Conservation (phyloP, 805 yeast species). For the Yarrowia deformans region DNA sequence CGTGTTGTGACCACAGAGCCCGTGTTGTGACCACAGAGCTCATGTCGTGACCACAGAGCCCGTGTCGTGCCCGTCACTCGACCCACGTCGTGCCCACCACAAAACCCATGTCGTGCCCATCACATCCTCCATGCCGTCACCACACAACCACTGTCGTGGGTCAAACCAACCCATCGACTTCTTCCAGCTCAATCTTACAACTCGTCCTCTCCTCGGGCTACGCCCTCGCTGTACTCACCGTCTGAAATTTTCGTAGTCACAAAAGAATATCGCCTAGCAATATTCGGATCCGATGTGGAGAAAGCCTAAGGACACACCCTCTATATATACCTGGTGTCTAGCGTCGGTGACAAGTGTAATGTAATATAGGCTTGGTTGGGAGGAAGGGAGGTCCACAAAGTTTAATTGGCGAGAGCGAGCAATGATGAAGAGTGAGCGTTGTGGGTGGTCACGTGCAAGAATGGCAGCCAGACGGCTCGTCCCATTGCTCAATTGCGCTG, state of each 20-base stretch:
- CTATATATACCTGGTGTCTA: slow-evolving; percentile 31
- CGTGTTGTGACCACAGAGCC: too few relatives aligned
- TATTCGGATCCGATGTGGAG: slow-evolving; percentile 34
- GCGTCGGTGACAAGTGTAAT: slow-evolving; percentile 19
- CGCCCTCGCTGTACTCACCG: slow-evolving; percentile 16
- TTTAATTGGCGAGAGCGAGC: slow-evolving; percentile 13
- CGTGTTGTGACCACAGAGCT: too few relatives aligned
- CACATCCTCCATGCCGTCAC: background rate
- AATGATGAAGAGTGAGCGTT: background rate
- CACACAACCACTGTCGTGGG: too few relatives aligned
- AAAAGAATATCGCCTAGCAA: slow-evolving; percentile 24
- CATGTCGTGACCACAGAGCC: too few relatives aligned
- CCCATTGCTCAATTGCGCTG: background rate
- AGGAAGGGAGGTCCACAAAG: slow-evolving; percentile 24
- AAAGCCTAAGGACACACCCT: slow-evolving; percentile 31
- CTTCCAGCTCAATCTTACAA: too few relatives aligned
- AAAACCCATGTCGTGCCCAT: too few relatives aligned
- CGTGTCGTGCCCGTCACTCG: too few relatives aligned
- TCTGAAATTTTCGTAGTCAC: slow-evolving; percentile 30
- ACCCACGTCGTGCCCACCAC: too few relatives aligned
- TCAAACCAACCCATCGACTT: too few relatives aligned
- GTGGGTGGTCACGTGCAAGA: too few relatives aligned
- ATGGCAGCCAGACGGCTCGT: too few relatives aligned
- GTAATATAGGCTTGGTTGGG: slow-evolving; percentile 36
- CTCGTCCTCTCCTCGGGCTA: background rate